These are phyloP conservation scores for Paraconiothyrium brasiliense DNA, from an alignment of 2,329 filamentous ascomycete genomes.

Conservation along the genomic window DNA sequence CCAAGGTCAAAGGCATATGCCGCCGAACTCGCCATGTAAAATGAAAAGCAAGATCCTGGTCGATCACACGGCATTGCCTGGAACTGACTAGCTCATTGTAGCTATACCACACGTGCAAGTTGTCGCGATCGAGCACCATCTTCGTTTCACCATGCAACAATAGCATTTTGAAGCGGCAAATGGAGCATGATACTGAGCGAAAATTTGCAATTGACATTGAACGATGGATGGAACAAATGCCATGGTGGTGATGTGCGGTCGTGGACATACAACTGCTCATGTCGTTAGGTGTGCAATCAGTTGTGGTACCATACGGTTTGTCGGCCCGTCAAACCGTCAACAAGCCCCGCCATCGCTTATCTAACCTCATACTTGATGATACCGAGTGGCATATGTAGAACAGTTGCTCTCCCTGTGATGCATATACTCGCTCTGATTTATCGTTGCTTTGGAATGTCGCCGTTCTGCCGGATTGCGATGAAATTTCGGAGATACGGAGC, in stretches of 20 bases:
- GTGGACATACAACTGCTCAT: neutral
- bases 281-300: neutral
- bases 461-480: neutral
- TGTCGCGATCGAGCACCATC: neutral
- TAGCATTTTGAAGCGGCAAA: neutral
- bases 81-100: slow-evolving; percentile 8
- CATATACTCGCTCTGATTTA: neutral
- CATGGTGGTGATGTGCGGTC: neutral
- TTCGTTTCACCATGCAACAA: neutral
- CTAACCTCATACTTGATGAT: neutral
- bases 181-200: neutral
- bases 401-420: neutral
- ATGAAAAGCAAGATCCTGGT: neutral
- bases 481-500: neutral
- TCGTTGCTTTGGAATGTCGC: neutral
- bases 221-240: neutral
- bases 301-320: slow-evolving; percentile 16
- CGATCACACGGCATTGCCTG: slow-evolving; percentile 6
- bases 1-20: neutral
- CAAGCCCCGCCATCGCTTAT: slow-evolving; percentile 10
- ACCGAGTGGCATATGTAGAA: neutral
- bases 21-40: neutral
- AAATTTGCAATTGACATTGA: neutral
- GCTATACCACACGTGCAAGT: slow-evolving; percentile 7
- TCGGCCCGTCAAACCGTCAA: slow-evolving; percentile 3